Percentiles rank a stretch among this genome's conserved stretches.
Conservation (phyloP, 2,329 filamentous ascomycete species). For the Talaromyces funiculosus region DNA sequence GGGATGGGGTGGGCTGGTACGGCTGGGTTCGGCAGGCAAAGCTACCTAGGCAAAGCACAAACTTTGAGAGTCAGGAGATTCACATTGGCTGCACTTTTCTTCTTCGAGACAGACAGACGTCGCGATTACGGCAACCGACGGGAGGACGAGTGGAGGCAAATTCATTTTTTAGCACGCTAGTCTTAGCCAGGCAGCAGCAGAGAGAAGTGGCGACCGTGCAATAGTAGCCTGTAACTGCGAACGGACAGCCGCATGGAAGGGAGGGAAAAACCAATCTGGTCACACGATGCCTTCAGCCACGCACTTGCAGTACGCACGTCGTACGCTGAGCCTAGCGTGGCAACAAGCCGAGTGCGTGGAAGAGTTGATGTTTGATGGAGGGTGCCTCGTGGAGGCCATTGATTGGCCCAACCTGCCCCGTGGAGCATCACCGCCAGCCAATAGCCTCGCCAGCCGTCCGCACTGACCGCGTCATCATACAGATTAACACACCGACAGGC, state of each 20-base stretch:
- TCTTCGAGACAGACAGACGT: not conserved
- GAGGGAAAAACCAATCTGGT: constrained; percentile 2
- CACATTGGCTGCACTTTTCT: not conserved
- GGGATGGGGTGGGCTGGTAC: constrained; percentile 1
- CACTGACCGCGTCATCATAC: not conserved
- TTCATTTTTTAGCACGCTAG: not conserved
- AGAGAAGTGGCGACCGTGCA: not conserved
- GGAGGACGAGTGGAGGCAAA: not conserved
- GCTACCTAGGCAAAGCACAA: not conserved
- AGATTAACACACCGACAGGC: not conserved
- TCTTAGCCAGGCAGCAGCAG: not conserved
- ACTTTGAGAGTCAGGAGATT: constrained; percentile 2
- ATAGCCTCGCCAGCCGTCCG: not conserved
- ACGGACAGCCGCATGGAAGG: not conserved
- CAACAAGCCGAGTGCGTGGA: constrained; percentile 2
- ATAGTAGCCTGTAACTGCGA: not conserved
- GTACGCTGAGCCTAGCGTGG: not conserved
- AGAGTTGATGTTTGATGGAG: not conserved
- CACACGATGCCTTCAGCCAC: constrained; percentile 7
- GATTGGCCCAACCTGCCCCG: not conserved
- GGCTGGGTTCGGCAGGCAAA: not conserved
- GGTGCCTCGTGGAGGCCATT: not conserved
- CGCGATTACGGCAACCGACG: constrained; percentile 1
- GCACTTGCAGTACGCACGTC: not conserved
- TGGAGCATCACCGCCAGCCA: not conserved